A percentile compares a stretch with the other conserved stretches of the same genome.
Evolutionary conservation across 2,329 filamentous ascomycete species (phyloP).

Genomic region (Waltergamsia citrina): DNA sequence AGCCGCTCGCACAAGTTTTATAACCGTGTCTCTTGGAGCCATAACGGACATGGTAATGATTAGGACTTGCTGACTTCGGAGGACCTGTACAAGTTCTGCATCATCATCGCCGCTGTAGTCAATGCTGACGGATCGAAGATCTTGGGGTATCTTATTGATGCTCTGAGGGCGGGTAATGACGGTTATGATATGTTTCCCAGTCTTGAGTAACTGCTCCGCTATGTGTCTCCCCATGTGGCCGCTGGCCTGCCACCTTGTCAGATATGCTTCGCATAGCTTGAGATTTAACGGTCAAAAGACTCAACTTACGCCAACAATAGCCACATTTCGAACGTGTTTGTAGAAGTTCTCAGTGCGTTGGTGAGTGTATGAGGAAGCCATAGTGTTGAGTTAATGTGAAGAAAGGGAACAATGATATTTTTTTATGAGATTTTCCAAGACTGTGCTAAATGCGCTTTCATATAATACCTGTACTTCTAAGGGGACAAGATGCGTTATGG

Average conservation of each 20-base stretch:
- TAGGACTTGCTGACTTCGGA: conserved; percentile 43
- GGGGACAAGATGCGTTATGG: too few species aligned
- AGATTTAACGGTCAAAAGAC: too few species aligned
- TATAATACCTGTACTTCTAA: too few species aligned
- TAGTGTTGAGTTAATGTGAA: too few species aligned
- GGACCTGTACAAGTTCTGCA: conserved; percentile 32
- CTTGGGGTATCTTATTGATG: conserved; percentile 28
- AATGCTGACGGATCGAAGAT: conserved; percentile 28
- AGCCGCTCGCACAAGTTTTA: conserved; percentile 37
- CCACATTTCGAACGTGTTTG: too few species aligned
- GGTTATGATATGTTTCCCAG: conserved; percentile 40
- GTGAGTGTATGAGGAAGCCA: too few species aligned
- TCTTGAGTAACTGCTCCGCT: conserved; percentile 28
- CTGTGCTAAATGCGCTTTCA: too few species aligned
- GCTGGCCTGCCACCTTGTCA: conserved; percentile 22
- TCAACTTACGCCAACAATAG: conserved; percentile 4
- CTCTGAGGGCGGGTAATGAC: conserved; percentile 37
- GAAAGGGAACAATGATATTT: too few species aligned
- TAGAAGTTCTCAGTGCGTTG: too few species aligned
- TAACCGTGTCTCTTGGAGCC: conserved; percentile 29
- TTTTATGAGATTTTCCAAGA: too few species aligned
- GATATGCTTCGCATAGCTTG: too few species aligned
- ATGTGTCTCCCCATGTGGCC: conserved; percentile 30
- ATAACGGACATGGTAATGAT: conserved; percentile 36
- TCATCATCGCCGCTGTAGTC: conserved; percentile 35